Percentiles rank a stretch among this genome's conserved stretches.
Conservation (phyloP, 345 rosid species). For the Lepidium didymum region DNA sequence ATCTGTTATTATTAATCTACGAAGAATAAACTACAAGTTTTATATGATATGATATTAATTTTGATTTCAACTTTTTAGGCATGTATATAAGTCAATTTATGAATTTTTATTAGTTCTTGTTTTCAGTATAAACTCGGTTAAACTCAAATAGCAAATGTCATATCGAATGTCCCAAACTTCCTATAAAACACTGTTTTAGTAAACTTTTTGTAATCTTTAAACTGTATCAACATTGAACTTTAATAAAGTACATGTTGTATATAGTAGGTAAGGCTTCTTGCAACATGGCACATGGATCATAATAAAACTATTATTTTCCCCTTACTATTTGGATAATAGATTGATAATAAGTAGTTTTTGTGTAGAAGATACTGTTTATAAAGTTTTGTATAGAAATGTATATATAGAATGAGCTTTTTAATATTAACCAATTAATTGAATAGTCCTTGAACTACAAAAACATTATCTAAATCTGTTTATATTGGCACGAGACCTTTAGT, state of each 20-base stretch:
- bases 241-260: neutral
- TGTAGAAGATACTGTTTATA: no score
- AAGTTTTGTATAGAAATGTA: no score
- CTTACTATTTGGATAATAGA: no score
- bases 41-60: no score
- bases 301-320: neutral
- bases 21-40: no score
- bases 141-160: slow-evolving; percentile 2
- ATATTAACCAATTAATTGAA: no score
- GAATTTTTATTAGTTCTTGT: neutral
- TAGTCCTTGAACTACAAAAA: no score
- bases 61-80: no score
- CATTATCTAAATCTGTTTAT: neutral
- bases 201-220: neutral
- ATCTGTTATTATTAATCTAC: neutral
- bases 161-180: neutral
- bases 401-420: no score
- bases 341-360: no score
- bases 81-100: no score
- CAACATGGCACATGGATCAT: slow-evolving; percentile 7
- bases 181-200: neutral
- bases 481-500: no score
- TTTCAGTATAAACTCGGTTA: neutral
- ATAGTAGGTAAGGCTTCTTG: slow-evolving; percentile 1
- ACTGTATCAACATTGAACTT: slow-evolving; percentile 6